A percentile compares a stretch with the other conserved stretches of the same genome.
Conservation (phyloP, 768 basidiomycete species). For the Lactarius trivialis region DNA sequence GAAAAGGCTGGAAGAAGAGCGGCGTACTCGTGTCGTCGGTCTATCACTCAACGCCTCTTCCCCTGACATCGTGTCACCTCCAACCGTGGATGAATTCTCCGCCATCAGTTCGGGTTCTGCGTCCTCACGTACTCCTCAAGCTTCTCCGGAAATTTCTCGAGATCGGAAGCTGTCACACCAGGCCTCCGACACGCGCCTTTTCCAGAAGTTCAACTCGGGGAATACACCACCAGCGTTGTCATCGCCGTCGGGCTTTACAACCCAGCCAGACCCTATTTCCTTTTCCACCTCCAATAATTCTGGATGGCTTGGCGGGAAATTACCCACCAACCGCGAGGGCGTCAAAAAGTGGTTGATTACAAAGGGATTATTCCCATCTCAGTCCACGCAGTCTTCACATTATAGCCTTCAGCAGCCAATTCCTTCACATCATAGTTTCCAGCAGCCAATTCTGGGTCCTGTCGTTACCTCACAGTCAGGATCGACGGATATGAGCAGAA, state of each 20-base stretch:
- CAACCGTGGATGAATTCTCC: conserved; percentile 40
- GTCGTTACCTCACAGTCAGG: conserved; percentile 30
- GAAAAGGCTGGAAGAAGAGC: conserved; percentile 65
- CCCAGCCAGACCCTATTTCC: conserved; percentile 41
- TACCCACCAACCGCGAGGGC: conserved; percentile 71
- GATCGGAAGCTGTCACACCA: conserved; percentile 65
- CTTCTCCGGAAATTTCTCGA: conserved; percentile 43
- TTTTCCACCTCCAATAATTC: conserved; percentile 33
- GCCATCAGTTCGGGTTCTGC: conserved; percentile 37
- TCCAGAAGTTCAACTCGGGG: conserved; percentile 43
- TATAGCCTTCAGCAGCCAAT: conserved; percentile 22
- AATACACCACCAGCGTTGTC: conserved; percentile 36
- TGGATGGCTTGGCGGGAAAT: conserved; percentile 35
- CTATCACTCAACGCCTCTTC: conserved; percentile 44
- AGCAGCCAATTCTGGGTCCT: conserved; percentile 28
- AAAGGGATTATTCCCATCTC: conserved; percentile 49
- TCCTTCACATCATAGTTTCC: conserved; percentile 15
- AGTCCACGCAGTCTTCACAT: conserved; percentile 28
- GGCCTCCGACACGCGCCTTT: conserved; percentile 59
- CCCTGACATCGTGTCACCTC: conserved; percentile 41
- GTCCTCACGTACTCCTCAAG: conserved; percentile 44
- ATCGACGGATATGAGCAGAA: conserved; percentile 44
- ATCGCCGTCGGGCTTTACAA: conserved; percentile 40
- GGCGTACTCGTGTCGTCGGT: conserved; percentile 49
- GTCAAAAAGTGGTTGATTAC: conserved; percentile 75